Conservation (phyloP, 2,329 filamentous ascomycete genomes). For the Daldinia sp. region DNA sequence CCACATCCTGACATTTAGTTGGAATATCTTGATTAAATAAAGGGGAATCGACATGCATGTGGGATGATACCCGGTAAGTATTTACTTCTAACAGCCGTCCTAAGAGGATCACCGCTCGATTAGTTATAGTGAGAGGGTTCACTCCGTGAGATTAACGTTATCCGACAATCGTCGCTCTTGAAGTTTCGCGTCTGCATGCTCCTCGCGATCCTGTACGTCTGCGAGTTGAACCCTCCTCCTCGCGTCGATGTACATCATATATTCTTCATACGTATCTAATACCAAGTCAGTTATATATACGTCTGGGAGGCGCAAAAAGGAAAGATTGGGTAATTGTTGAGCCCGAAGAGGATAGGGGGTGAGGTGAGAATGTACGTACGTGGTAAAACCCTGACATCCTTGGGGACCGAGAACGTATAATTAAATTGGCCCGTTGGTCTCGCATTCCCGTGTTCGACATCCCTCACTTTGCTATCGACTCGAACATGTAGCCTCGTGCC, state of each 20-base stretch:
- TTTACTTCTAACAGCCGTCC: not conserved
- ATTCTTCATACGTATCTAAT: slow-evolving; percentile 51
- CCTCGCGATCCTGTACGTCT: slow-evolving; percentile 42
- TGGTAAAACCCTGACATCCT: slow-evolving; percentile 50
- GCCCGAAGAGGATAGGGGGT: not conserved
- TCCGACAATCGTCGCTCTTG: slow-evolving; percentile 21
- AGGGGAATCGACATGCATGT: too few species aligned
- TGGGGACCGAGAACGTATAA: slow-evolving; percentile 64
- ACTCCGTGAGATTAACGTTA: slow-evolving; percentile 40
- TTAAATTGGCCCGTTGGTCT: slow-evolving; percentile 79
- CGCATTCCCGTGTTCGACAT: slow-evolving; percentile 68
- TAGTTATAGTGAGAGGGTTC: not conserved
- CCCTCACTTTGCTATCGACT: slow-evolving; percentile 75
- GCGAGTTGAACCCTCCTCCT: slow-evolving; percentile 50
- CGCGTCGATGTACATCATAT: slow-evolving; percentile 56
- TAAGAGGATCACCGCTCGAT: not conserved
- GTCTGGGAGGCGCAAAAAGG: not conserved
- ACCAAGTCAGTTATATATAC: not conserved
- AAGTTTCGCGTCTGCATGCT: slow-evolving; percentile 29
- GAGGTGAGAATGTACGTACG: slow-evolving; percentile 30
- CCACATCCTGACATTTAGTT: too few species aligned
- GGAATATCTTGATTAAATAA: too few species aligned
- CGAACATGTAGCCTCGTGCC: slow-evolving; percentile 70
- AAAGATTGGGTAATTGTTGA: not conserved
- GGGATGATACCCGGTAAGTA: not conserved